These are phyloP conservation scores for Papilionanthe hybrid DNA, from an alignment of 116 monocot genomes.

Conservation along the genomic window DNA sequence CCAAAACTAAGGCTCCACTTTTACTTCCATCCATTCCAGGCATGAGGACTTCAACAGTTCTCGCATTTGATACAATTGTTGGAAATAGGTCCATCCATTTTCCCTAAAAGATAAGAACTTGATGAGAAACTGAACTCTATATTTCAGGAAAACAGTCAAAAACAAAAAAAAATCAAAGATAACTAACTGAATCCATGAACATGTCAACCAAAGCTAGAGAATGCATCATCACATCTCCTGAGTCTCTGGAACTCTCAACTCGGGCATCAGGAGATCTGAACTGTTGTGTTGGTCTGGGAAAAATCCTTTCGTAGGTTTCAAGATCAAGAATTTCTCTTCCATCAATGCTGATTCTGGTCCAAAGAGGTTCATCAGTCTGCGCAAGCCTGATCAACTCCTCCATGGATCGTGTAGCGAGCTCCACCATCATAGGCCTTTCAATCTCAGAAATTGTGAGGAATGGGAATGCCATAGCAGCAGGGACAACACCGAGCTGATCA, in stretches of 20 bases:
- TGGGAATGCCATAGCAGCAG: conserved; percentile 25
- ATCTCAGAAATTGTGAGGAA: conserved; percentile 49
- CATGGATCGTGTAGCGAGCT: conserved; percentile 69
- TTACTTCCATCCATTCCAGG: conserved; percentile 33
- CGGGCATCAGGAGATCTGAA: conserved; percentile 36
- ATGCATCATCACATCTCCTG: conserved; percentile 50
- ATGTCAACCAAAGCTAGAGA: conserved; percentile 58
- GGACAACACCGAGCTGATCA: conserved; percentile 52
- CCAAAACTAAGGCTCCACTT: conserved; percentile 46
- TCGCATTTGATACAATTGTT: conserved; percentile 37
- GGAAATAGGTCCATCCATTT: conserved; percentile 57
- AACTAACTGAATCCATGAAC: conserved; percentile 78
- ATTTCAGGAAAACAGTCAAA: no score
- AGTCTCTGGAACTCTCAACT: conserved; percentile 66
- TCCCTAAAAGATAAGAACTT: conserved; percentile 14
- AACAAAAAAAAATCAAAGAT: neutral
- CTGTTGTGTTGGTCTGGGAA: conserved; percentile 29
- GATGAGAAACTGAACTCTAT: neutral
- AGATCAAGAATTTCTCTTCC: conserved; percentile 50
- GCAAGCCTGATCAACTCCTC: conserved; percentile 65
- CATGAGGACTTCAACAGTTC: conserved; percentile 41
- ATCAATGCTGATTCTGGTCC: conserved; percentile 42
- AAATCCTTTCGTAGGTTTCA: conserved; percentile 64
- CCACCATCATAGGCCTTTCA: conserved; percentile 65
- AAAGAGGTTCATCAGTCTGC: conserved; percentile 69